Conservation (phyloP, 2,329 filamentous ascomycete species). For the Phoma sp. region DNA sequence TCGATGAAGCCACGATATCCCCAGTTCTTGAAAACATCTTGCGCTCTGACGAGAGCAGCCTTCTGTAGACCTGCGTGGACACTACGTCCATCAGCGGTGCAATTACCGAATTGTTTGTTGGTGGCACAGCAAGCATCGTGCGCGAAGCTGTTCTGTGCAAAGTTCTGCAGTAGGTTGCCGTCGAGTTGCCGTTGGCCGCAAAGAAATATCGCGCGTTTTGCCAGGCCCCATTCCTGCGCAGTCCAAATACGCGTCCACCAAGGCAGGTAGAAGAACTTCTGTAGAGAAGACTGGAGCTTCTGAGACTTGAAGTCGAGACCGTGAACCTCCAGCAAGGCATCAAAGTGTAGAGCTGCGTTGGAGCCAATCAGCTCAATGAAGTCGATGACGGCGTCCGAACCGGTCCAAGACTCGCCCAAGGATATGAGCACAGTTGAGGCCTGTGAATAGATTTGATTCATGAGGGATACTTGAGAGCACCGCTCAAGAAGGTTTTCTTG, state of each 20-base stretch:
- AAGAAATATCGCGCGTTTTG: neutral
- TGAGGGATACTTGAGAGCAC: constrained; percentile 26
- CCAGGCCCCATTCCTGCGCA: constrained; percentile 4
- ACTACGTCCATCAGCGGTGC: neutral
- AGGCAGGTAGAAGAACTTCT: neutral
- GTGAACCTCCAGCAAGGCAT: neutral
- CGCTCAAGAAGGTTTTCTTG: constrained; percentile 22
- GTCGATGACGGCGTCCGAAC: neutral
- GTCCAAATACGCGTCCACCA: constrained; percentile 8
- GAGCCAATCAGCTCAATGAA: neutral
- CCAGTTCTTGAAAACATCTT: no score
- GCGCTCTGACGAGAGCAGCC: no score
- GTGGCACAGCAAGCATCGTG: neutral
- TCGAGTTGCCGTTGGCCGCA: neutral
- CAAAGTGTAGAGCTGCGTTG: neutral
- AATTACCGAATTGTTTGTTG: neutral
- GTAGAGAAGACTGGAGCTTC: neutral
- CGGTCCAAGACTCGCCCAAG: neutral
- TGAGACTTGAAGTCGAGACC: neutral
- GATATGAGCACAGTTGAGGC: neutral
- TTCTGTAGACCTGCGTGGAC: neutral
- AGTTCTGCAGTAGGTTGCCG: neutral
- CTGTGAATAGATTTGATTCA: constrained; percentile 24
- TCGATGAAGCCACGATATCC: no score
- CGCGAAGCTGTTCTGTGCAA: neutral